Evolutionary conservation across 306 rosid genomes (phyloP).

Genomic region (Malus asiatica): DNA sequence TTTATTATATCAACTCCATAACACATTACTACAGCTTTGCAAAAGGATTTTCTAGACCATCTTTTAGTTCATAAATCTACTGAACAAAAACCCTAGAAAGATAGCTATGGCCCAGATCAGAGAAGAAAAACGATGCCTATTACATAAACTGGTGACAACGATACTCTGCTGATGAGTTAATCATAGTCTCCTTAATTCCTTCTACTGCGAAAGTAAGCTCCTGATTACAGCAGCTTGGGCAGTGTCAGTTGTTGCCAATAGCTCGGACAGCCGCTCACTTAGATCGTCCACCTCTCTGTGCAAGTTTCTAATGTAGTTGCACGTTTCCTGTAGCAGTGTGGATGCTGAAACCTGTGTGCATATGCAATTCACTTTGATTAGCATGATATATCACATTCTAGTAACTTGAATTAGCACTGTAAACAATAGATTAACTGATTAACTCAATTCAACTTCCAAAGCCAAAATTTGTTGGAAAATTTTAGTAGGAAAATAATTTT

Average conservation of each 20-base stretch:
- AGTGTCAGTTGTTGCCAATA: constrained; percentile 65
- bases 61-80: not conserved
- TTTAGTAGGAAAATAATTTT: not conserved
- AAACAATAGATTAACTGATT: no score
- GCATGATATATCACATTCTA: not conserved
- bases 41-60: not conserved
- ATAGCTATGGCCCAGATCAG: not conserved
- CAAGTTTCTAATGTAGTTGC: constrained; percentile 76
- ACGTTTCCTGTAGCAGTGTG: constrained; percentile 72
- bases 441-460: no score
- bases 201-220: constrained; percentile 64
- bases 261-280: constrained; percentile 77
- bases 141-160: not conserved
- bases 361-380: not conserved
- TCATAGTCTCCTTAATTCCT: not conserved
- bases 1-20: not conserved
- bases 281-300: constrained; percentile 87
- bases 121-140: not conserved
- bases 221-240: constrained; percentile 94
- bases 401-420: not conserved
- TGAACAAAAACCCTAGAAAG: not conserved
- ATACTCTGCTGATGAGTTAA: not conserved
- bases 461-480: not conserved
- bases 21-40: not conserved
- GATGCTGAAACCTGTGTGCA: constrained; percentile 60